Base-by-base conservation (phyloP, 2,329 filamentous ascomycete species). In the Ceratocystis huliohia region DNA sequence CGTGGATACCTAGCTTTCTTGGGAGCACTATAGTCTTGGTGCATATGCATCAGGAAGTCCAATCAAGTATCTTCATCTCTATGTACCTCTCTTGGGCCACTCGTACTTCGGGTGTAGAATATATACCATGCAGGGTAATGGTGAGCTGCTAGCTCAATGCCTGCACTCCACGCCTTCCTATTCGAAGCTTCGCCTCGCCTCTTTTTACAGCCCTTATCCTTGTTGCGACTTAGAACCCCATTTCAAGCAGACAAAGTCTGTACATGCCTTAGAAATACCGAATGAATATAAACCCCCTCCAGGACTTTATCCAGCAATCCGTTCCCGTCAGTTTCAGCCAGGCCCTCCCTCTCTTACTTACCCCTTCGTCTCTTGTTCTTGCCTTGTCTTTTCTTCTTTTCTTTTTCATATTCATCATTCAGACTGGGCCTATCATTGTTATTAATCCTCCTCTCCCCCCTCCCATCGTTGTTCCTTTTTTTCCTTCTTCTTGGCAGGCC, bases 271-370 rank as follows among this genome's bases (percentile, higher is more conserved):
- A 33, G 22, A 59, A 33, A 1, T 33, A 17, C 53, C 13, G 3
- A 41, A 3, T 20, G 13, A 17, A 17, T 30, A n/a, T 7, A 59
- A 37, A 5, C 28, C 53, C 13, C 17, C 28, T 7, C 53, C 28
- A n/a, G 53, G 28, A 10, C 28, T 33, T 20, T 37, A 3, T 30
- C 61, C 22, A 13, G 1, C 61, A 17, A 48, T 46, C 61, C 41
- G 33, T 62, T 25, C 37, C 33, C 33, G n/a, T n/a, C n/a, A 17
- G 17, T 61, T 61, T 57, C 53, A 57, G 53, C 53, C 53, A 57
- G 53, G 22, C 25, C 25, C 28, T 30, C 22, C 30, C 28, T 17
- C 28, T 33, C 25, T 59, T 59, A 59, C 8, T 59, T n/a, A 33
- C 53, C 37, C n/a, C 59, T 63, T 63, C 22, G 22, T 41, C 20